These are phyloP conservation scores for Chaetomidium leptoderma DNA, from an alignment of 495 filamentous ascomycete genomes.

Conservation along the genomic window DNA sequence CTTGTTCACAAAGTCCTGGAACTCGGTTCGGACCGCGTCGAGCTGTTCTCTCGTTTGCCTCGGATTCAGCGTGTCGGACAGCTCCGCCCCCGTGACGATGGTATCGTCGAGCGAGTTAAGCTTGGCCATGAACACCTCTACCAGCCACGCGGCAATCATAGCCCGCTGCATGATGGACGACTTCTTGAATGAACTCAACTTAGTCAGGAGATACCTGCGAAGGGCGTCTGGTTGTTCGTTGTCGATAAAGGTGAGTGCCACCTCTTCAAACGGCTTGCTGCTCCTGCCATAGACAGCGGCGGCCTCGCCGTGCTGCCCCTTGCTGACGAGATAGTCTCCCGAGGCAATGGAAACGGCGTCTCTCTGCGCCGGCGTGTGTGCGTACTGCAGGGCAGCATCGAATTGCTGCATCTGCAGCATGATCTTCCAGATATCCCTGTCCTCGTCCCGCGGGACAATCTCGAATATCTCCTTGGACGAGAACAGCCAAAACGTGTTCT, in stretches of 20 bases:
- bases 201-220: conserved; percentile 82
- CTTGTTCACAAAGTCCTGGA: conserved; percentile 78
- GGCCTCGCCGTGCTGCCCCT: conserved; percentile 77
- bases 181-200: conserved; percentile 78
- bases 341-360: conserved; percentile 86
- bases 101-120: conserved; percentile 92
- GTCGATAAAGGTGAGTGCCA: conserved; percentile 86
- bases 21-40: conserved; percentile 63
- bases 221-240: conserved; percentile 85
- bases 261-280: conserved; percentile 94
- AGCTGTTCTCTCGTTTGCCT: conserved; percentile 71
- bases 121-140: conserved; percentile 96
- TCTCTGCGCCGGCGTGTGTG: conserved; percentile 65
- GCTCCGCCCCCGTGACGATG: conserved; percentile 82
- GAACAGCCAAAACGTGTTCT: conserved; percentile 96
- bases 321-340: conserved; percentile 77
- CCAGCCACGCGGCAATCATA: conserved; percentile 93
- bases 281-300: conserved; percentile 89
- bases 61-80: conserved; percentile 64
- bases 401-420: conserved; percentile 81
- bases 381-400: conserved; percentile 79
- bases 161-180: conserved; percentile 82
- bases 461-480: conserved; percentile 87
- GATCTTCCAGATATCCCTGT: conserved; percentile 90
- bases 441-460: conserved; percentile 83